phyloP scores from a whole-genome alignment of 441 rosid genomes.

The Lepidium campestre region DNA sequence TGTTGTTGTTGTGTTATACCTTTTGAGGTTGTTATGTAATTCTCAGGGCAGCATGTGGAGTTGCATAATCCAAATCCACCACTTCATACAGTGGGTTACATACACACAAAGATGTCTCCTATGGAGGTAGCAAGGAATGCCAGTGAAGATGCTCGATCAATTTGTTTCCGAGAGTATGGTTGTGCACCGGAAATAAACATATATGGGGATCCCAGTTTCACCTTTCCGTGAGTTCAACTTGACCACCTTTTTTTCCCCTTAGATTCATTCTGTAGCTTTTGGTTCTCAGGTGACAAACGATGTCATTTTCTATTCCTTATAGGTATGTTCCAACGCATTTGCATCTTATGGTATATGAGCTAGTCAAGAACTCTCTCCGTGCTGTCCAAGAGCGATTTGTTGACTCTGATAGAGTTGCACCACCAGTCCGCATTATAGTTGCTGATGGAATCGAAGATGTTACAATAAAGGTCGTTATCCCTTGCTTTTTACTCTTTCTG shows the following conservation, averaged over 20 bases:
- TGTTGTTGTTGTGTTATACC: conserved; percentile 1
- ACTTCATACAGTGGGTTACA: conserved; percentile 77
- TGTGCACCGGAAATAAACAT: conserved; percentile 70
- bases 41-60: conserved; percentile 96
- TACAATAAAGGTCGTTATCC: conserved; percentile 69
- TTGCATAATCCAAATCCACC: conserved; percentile 90
- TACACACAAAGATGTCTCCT: conserved; percentile 94
- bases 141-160: conserved; percentile 77
- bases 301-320: conserved; percentile 5
- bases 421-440: conserved; percentile 75
- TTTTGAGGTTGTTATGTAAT: conserved; percentile 18
- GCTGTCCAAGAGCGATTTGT: conserved; percentile 83
- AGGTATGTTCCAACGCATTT: conserved; percentile 93
- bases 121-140: conserved; percentile 80
- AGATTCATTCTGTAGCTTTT: background rate
- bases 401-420: conserved; percentile 76
- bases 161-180: conserved; percentile 86
- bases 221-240: conserved; percentile 74
- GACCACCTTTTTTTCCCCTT: background rate
- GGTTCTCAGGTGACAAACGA: background rate
- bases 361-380: conserved; percentile 94
- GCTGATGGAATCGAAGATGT: conserved; percentile 97
- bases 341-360: conserved; percentile 91
- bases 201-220: conserved; percentile 84
- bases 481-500: background rate